Evolutionary conservation across 495 filamentous ascomycete species (phyloP).

Genomic region (Daldinia caldariorum): DNA sequence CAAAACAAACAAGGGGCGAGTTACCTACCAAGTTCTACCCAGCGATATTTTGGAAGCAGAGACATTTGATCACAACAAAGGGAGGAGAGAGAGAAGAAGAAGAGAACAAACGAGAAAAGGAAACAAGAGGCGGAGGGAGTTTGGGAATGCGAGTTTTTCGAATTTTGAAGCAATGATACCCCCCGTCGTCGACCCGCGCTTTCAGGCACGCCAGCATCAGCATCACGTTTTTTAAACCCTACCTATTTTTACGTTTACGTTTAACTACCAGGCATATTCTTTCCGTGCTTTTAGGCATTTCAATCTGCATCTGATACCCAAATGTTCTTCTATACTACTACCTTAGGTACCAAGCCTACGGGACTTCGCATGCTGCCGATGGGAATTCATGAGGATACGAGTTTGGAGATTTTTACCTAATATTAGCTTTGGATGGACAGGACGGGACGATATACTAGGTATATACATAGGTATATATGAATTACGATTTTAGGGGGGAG

Average conservation of each 20-base stretch:
- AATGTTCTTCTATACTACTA: slow-evolving; percentile 12
- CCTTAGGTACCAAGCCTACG: too few species aligned
- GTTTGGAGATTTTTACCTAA: not conserved
- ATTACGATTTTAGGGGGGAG: too few species aligned
- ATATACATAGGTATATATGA: too few species aligned
- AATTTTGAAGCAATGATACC: slow-evolving; percentile 29
- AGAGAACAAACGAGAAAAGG: too few species aligned
- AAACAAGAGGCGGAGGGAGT: slow-evolving; percentile 5
- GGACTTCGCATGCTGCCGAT: slow-evolving; percentile 9
- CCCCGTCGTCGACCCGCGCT: slow-evolving; percentile 28
- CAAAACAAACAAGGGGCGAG: not conserved
- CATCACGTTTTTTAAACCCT: not conserved
- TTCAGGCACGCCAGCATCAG: slow-evolving; percentile 14
- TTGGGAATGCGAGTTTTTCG: slow-evolving; percentile 6
- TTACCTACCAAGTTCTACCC: not conserved
- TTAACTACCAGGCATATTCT: slow-evolving; percentile 13
- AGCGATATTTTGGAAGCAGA: too few species aligned
- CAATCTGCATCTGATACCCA: slow-evolving; percentile 44
- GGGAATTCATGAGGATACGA: not conserved
- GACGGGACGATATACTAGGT: too few species aligned
- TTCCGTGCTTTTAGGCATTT: slow-evolving; percentile 44
- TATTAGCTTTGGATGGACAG: too few species aligned
- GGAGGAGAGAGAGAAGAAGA: not conserved
- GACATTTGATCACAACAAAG: not conserved
- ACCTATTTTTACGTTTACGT: too few species aligned